phyloP scores from a whole-genome alignment of 2,329 filamentous ascomycete genomes.

The Colletotrichum shisoi region DNA sequence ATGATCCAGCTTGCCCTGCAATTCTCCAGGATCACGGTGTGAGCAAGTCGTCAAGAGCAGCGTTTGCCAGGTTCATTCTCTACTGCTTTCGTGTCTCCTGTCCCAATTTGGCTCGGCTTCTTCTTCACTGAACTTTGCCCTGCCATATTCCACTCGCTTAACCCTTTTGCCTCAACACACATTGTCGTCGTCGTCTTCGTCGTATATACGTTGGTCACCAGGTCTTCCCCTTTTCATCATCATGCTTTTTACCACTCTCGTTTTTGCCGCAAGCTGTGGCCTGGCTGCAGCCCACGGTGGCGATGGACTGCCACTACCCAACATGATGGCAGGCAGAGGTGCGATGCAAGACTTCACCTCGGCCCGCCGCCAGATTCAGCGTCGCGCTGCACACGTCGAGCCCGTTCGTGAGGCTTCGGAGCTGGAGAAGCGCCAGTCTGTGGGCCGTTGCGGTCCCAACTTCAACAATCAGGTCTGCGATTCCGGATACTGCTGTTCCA shows the following conservation, averaged over 20 bases:
- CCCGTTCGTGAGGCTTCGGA: conserved; percentile 25
- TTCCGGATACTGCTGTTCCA: conserved; percentile 53
- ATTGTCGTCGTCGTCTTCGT: not conserved
- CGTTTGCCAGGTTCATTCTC: not conserved
- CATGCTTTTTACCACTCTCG: conserved; percentile 31
- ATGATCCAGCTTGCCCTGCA: not conserved
- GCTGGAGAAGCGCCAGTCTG: conserved; percentile 48
- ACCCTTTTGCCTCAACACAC: conserved; percentile 3
- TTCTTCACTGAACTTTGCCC: conserved; percentile 31
- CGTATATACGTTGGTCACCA: not conserved
- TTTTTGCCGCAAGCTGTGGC: conserved; percentile 27
- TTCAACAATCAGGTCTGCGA: conserved; percentile 48
- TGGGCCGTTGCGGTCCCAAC: conserved; percentile 57
- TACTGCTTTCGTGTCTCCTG: conserved; percentile 19
- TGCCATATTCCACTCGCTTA: conserved; percentile 32
- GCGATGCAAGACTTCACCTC: conserved; percentile 31
- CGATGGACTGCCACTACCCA: conserved; percentile 24
- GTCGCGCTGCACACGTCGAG: conserved; percentile 23
- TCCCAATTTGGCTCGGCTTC: conserved; percentile 25
- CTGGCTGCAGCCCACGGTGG: conserved; percentile 31
- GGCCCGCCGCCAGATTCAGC: conserved; percentile 28
- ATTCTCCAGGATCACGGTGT: conserved; percentile 23
- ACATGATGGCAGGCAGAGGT: conserved; percentile 31
- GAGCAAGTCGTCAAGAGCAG: conserved; percentile 27
- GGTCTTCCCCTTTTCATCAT: not conserved